Evolutionary conservation across 805 yeast species (phyloP).

Genomic region (Kuraishia cidri): DNA sequence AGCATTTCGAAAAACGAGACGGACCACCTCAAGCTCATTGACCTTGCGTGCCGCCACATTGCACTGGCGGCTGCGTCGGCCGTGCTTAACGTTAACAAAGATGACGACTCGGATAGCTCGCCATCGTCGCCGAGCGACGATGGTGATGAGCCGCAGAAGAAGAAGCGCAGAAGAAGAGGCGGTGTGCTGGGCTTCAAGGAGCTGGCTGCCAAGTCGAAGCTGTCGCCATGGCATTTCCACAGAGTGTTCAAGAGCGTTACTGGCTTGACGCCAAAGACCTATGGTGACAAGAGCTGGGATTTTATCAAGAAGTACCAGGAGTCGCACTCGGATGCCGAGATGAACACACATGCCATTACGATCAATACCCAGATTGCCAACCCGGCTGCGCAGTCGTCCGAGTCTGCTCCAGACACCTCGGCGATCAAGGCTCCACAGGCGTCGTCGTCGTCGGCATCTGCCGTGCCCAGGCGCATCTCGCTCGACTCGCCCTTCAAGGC

Average conservation of each 20-base stretch:
- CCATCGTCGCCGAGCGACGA: neutral
- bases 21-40: slow-evolving; percentile 62
- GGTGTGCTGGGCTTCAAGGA: slow-evolving; percentile 81
- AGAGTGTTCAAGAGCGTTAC: slow-evolving; percentile 82
- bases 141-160: slow-evolving; percentile 3
- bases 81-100: slow-evolving; percentile 8
- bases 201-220: slow-evolving; percentile 73
- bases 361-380: slow-evolving; percentile 21
- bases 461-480: too few species aligned
- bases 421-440: too few species aligned
- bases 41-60: slow-evolving; percentile 75
- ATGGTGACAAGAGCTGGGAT: slow-evolving; percentile 77
- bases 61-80: slow-evolving; percentile 67
- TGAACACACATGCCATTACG: slow-evolving; percentile 12
- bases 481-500: too few species aligned
- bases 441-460: too few species aligned
- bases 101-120: slow-evolving; percentile 1
- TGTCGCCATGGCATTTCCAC: slow-evolving; percentile 92
- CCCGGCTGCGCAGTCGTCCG: neutral
- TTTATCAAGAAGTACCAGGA: slow-evolving; percentile 29
- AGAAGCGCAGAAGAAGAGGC: slow-evolving; percentile 49
- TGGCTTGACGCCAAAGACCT: slow-evolving; percentile 81
- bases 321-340: slow-evolving; percentile 6
- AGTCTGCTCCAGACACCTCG: too few species aligned
- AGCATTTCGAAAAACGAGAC: slow-evolving; percentile 47